These are phyloP conservation scores for Tubosaeta sp. DNA, from an alignment of 768 basidiomycete genomes.

Conservation along the genomic window DNA sequence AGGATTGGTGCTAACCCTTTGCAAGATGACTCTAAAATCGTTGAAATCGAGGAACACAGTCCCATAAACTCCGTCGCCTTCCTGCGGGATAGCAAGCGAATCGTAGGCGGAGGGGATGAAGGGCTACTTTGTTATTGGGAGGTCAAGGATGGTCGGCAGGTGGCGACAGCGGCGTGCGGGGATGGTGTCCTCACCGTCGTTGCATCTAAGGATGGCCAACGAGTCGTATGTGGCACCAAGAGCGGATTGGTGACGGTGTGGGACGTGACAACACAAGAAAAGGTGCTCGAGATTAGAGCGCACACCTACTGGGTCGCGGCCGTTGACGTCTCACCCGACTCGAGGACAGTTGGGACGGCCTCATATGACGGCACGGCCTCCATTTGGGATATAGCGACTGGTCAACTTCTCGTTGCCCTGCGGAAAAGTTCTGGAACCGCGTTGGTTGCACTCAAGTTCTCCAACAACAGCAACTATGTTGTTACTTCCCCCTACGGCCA, in stretches of 20 bases:
- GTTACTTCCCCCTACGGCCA: constrained; percentile 7
- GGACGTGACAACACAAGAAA: constrained; percentile 4
- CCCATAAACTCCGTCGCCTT: constrained; percentile 10
- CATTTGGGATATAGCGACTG: constrained; percentile 13
- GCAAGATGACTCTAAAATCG: neutral
- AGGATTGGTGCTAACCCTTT: neutral
- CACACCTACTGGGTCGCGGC: constrained; percentile 12
- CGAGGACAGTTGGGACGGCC: constrained; percentile 7
- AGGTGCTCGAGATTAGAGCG: constrained; percentile 6
- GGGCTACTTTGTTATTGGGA: constrained; percentile 9
- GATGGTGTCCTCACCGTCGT: constrained; percentile 7
- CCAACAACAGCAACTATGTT: constrained; percentile 2
- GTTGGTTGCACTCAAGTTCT: constrained; percentile 12
- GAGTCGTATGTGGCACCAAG: constrained; percentile 11
- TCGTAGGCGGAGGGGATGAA: constrained; percentile 10
- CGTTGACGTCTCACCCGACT: constrained; percentile 14
- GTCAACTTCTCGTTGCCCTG: constrained; percentile 8
- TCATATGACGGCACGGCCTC: constrained; percentile 9
- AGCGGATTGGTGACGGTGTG: constrained; percentile 10
- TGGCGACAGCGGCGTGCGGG: neutral
- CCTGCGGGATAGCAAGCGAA: neutral
- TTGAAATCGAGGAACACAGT: constrained; percentile 6
- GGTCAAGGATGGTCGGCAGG: neutral
- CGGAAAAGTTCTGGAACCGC: neutral
- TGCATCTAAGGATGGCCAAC: constrained; percentile 8